phyloP scores from a whole-genome alignment of 257 asterid genomes.

The Solanum piurae region DNA sequence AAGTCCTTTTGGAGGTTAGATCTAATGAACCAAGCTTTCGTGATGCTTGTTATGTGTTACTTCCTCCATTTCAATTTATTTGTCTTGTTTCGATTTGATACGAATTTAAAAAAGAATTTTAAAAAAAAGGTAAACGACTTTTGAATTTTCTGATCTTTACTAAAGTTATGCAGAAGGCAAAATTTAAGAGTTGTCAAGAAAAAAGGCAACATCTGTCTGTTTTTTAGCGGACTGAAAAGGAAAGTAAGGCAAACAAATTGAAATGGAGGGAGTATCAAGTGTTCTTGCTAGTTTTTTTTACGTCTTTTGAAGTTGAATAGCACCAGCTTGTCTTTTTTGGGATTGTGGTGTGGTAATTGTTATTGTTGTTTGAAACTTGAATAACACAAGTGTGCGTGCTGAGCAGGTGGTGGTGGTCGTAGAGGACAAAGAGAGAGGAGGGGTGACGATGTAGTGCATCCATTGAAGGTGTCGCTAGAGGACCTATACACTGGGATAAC shows the following conservation, averaged over 20 bases:
- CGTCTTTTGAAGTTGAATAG: background rate
- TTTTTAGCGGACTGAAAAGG: background rate
- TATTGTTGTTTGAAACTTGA: background rate
- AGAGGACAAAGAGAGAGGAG: constrained; percentile 62
- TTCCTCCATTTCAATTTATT: background rate
- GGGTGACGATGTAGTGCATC: constrained; percentile 65
- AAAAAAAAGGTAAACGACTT: background rate
- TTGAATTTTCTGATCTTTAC: background rate
- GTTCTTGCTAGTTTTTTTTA: background rate
- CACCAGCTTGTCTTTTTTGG: background rate
- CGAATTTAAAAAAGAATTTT: accelerated
- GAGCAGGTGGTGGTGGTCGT: constrained; percentile 49
- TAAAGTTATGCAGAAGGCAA: background rate
- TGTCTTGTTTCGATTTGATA: background rate
- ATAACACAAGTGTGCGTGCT: background rate
- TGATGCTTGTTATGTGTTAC: background rate
- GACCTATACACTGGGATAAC: constrained; percentile 45
- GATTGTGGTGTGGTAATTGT: background rate
- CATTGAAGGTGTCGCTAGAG: constrained; percentile 58
- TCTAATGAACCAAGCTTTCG: background rate
- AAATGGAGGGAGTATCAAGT: background rate
- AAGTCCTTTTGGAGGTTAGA: constrained; percentile 47
- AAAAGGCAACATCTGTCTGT: background rate
- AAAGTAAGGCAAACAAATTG: background rate
- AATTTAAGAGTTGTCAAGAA: background rate